A percentile compares a stretch with the other conserved stretches of the same genome.
Evolutionary conservation across 31 red algal species (phyloP).

Genomic region (Odonthalia washingtoniensis): DNA sequence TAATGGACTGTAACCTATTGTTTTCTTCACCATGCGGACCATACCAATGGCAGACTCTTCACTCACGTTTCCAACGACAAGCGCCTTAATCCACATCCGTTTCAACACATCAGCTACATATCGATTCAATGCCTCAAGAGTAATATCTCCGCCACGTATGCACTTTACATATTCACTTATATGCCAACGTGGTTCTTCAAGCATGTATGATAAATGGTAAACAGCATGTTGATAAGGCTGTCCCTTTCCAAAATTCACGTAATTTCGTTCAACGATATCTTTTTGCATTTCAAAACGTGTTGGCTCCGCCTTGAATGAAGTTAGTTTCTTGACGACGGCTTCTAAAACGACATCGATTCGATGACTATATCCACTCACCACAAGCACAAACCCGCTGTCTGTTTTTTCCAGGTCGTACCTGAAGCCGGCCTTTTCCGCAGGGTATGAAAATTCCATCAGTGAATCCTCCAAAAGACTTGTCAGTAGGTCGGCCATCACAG

Average conservation of each 20-base stretch:
- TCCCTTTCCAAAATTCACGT: conserved; percentile 64
- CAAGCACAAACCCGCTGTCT: conserved; percentile 62
- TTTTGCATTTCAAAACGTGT: conserved; percentile 73
- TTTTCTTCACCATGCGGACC: conserved; percentile 51
- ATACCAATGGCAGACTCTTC: conserved; percentile 54
- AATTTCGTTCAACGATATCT: conserved; percentile 67
- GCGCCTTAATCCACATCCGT: conserved; percentile 59
- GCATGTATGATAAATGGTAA: conserved; percentile 52
- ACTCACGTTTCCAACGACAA: conserved; percentile 83
- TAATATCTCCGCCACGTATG: conserved; percentile 51
- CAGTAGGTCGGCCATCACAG: conserved; percentile 71
- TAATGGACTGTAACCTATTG: conserved; percentile 52
- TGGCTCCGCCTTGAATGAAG: conserved; percentile 38
- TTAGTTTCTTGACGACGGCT: conserved; percentile 67
- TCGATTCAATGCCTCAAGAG: conserved; percentile 47
- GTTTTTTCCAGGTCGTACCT: conserved; percentile 44
- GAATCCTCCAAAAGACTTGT: conserved; percentile 75
- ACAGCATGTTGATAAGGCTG: conserved; percentile 79
- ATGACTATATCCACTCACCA: conserved; percentile 82
- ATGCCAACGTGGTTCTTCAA: conserved; percentile 86
- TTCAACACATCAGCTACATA: conserved; percentile 62
- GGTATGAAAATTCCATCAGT: conserved; percentile 84
- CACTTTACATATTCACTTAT: conserved; percentile 64
- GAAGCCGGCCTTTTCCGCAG: conserved; percentile 84
- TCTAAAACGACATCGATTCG: conserved; percentile 68